A percentile compares a stretch with the other conserved stretches of the same genome.
Conservation (phyloP, 352 stramenopile genomes). For the Thraustotheca clavata region DNA sequence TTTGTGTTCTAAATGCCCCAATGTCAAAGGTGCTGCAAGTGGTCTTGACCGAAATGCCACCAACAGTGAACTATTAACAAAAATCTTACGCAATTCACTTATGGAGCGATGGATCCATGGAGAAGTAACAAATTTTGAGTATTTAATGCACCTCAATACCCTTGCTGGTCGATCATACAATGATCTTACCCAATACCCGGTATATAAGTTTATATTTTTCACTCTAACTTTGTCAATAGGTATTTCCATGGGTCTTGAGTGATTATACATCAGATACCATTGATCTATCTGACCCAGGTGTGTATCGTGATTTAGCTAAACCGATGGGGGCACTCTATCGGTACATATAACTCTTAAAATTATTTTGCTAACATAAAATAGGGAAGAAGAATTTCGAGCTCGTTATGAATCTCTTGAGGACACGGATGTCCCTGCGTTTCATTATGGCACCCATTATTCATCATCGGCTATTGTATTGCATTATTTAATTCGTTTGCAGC, state of each 20-base stretch:
- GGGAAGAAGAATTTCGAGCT: constrained; percentile 47
- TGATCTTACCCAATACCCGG: constrained; percentile 97
- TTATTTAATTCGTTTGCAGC: constrained; percentile 95
- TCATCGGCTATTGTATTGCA: constrained; percentile 94
- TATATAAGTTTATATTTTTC: constrained; percentile 11
- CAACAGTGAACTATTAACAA: constrained; percentile 27
- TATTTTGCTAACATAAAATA: constrained; percentile 25
- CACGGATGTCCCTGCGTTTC: constrained; percentile 53
- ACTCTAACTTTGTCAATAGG: constrained; percentile 16
- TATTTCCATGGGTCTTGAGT: constrained; percentile 97
- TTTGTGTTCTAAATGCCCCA: constrained; percentile 44
- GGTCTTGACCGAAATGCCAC: constrained; percentile 27
- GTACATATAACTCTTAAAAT: constrained; percentile 51
- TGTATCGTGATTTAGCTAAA: constrained; percentile 95
- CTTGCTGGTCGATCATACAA: constrained; percentile 95
- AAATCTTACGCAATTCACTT: constrained; percentile 65
- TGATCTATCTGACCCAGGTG: constrained; percentile 85
- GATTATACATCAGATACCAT: constrained; percentile 93
- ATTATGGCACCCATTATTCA: constrained; percentile 95
- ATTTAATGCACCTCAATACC: constrained; percentile 95
- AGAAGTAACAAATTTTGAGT: constrained; percentile 90
- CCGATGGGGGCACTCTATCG: constrained; percentile 95
- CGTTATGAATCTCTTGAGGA: constrained; percentile 54
- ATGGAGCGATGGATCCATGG: constrained; percentile 64
- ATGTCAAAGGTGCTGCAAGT: constrained; percentile 52